Conservation (phyloP, 257 asterid species). For the Solanum raphanifolium region DNA sequence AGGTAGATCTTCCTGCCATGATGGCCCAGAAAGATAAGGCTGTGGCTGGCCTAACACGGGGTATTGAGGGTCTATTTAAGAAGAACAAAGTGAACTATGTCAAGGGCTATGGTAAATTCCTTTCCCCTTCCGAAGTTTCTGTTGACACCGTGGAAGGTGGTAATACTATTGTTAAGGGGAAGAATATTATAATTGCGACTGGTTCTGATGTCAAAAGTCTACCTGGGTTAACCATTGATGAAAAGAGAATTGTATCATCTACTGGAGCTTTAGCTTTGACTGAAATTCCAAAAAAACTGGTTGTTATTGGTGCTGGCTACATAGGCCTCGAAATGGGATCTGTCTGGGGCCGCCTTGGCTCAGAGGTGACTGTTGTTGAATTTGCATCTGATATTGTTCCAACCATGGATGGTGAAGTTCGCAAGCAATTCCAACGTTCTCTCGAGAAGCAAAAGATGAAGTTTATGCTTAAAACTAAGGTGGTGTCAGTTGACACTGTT, state of each 20-base stretch:
- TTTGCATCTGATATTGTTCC: slow-evolving; percentile 90
- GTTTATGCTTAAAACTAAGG: slow-evolving; percentile 89
- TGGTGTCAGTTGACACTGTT: slow-evolving; percentile 68
- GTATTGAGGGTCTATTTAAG: slow-evolving; percentile 95
- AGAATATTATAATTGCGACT: slow-evolving; percentile 85
- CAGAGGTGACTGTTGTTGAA: slow-evolving; percentile 89
- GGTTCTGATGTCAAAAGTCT: slow-evolving; percentile 67
- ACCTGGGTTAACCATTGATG: slow-evolving; percentile 40
- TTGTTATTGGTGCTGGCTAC: slow-evolving; percentile 97
- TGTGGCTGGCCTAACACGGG: slow-evolving; percentile 74
- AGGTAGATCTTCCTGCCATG: slow-evolving; percentile 94
- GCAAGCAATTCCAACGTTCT: slow-evolving; percentile 83
- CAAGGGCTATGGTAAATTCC: slow-evolving; percentile 87
- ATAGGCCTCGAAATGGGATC: slow-evolving; percentile 99
- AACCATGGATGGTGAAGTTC: slow-evolving; percentile 80
- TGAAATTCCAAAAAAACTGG: slow-evolving; percentile 72
- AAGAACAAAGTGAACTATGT: slow-evolving; percentile 91
- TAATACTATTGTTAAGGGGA: slow-evolving; percentile 76
- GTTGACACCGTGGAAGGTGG: slow-evolving; percentile 80
- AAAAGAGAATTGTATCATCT: slow-evolving; percentile 38
- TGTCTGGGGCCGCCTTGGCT: slow-evolving; percentile 96
- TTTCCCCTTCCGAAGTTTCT: slow-evolving; percentile 81
- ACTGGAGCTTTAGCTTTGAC: slow-evolving; percentile 48
- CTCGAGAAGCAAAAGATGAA: slow-evolving; percentile 98
- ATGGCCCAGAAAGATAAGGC: slow-evolving; percentile 94